Percentiles rank a stretch among this genome's conserved stretches.
Conservation (phyloP, 2,329 filamentous ascomycete genomes). For the Colletotrichum sp. region DNA sequence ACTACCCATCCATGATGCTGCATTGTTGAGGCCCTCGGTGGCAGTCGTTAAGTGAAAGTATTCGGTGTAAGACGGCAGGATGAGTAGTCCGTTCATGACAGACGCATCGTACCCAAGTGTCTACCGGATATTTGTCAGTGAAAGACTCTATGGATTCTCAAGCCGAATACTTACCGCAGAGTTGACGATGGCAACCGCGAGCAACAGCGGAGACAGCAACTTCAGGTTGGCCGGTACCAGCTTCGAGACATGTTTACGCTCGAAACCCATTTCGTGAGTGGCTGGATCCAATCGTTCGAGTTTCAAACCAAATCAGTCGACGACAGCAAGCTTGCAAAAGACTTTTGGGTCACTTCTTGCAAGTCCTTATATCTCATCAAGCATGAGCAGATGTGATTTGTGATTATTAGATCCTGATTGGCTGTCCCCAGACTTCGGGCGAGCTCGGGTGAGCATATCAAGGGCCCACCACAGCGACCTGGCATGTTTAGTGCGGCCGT, state of each 20-base stretch:
- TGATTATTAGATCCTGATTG: not conserved
- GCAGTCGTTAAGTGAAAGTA: constrained; percentile 61
- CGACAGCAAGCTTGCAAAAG: not conserved
- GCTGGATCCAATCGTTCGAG: not conserved
- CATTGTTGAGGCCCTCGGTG: constrained; percentile 60
- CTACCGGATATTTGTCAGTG: not conserved
- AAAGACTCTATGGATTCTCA: fast-evolving
- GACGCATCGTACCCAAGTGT: constrained; percentile 48
- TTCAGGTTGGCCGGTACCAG: constrained; percentile 10
- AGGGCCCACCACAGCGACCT: constrained; percentile 40
- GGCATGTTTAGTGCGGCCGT: not conserved
- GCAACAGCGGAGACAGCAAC: constrained; percentile 5
- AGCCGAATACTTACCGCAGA: not conserved
- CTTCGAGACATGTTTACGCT: constrained; percentile 12
- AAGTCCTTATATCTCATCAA: not conserved
- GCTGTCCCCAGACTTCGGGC: not conserved
- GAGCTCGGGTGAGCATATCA: constrained; percentile 35
- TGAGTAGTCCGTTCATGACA: constrained; percentile 63
- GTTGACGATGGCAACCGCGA: constrained; percentile 14
- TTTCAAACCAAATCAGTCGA: not conserved
- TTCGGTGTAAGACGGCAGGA: constrained; percentile 59
- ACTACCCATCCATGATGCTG: constrained; percentile 59
- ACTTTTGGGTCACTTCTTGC: not conserved
- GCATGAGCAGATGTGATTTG: not conserved
- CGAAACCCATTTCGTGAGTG: not conserved